phyloP scores from a whole-genome alignment of 352 stramenopile genomes.

The Phytophthora citrophthora region DNA sequence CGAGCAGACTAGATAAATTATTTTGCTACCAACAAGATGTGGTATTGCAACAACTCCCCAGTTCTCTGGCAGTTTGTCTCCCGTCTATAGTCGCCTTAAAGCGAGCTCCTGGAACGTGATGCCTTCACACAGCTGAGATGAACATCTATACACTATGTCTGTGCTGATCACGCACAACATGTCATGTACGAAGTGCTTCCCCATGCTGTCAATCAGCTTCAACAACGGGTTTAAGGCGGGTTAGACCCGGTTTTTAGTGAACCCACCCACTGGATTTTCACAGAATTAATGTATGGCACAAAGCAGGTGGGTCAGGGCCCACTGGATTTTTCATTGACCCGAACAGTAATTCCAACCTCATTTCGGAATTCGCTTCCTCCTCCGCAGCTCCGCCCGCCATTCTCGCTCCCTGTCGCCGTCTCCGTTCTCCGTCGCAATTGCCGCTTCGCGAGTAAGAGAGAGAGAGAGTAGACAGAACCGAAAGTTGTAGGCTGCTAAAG shows the following conservation, averaged over 20 bases:
- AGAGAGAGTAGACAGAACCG: conserved; percentile 14
- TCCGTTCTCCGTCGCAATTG: conserved; percentile 4
- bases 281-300: neutral
- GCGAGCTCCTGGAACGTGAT: no score
- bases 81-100: no score
- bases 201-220: no score
- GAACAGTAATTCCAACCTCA: neutral
- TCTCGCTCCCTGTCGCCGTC: conserved; percentile 1
- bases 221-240: neutral
- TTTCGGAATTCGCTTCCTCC: conserved; percentile 19
- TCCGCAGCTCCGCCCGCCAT: conserved; percentile 1
- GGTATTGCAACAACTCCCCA: neutral
- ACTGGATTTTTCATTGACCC: neutral
- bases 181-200: no score
- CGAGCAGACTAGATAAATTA: conserved; percentile 18
- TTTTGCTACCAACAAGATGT: conserved; percentile 2
- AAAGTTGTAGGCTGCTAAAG: conserved; percentile 1
- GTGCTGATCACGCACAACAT: no score
- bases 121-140: no score
- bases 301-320: neutral
- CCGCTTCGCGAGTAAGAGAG: conserved; percentile 5
- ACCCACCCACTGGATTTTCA: neutral
- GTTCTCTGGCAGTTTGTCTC: no score
- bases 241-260: neutral
- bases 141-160: neutral